These are phyloP conservation scores for Singerocomus inundabilis DNA, from an alignment of 1,284 basidiomycete genomes.

Conservation along the genomic window DNA sequence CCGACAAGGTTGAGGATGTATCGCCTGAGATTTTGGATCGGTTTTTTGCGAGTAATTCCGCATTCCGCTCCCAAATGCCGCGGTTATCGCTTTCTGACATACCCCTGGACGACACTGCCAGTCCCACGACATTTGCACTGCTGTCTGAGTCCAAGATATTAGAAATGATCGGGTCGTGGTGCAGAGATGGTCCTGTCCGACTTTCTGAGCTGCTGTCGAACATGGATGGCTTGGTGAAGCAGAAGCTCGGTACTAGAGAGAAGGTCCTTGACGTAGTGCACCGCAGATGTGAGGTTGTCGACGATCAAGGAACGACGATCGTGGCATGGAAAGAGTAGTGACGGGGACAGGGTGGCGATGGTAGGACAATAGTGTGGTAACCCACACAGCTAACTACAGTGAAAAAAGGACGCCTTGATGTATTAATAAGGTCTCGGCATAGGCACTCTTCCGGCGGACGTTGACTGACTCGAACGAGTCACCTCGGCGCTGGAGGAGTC, in stretches of 20 bases:
- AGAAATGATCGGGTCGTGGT: constrained; percentile 56
- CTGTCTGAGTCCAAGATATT: constrained; percentile 70
- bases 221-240: constrained; percentile 46
- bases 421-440: constrained; percentile 11
- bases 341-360: constrained; percentile 10
- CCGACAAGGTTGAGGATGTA: constrained; percentile 58
- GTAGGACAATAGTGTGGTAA: neutral
- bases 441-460: neutral
- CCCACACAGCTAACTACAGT: neutral
- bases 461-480: constrained; percentile 2
- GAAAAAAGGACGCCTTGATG: constrained; percentile 4
- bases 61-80: constrained; percentile 49
- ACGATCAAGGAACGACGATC: constrained; percentile 52
- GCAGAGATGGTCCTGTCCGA: constrained; percentile 52
- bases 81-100: constrained; percentile 45
- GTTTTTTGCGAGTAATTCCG: constrained; percentile 59
- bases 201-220: constrained; percentile 59
- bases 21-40: constrained; percentile 50
- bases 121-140: constrained; percentile 57
- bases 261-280: constrained; percentile 73
- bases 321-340: constrained; percentile 63
- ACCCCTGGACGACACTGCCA: constrained; percentile 25
- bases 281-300: constrained; percentile 57
- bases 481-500: constrained; percentile 1
- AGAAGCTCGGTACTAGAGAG: constrained; percentile 70